phyloP scores from a whole-genome alignment of 1,284 basidiomycete genomes.

The Wolfiporia cocos region DNA sequence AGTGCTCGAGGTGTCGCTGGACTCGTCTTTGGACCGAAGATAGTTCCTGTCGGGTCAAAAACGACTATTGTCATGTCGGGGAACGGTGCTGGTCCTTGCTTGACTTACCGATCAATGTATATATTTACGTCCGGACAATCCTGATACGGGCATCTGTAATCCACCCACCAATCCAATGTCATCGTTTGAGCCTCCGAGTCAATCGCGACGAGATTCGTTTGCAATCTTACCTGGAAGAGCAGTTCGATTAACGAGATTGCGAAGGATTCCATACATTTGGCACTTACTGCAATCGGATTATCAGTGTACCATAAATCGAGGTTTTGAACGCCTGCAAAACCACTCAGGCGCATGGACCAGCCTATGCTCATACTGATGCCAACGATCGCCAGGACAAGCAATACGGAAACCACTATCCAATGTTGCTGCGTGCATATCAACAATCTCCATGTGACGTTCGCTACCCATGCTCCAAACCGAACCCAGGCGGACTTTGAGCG shows the following conservation, averaged over 20 bases:
- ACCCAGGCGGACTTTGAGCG: too few relatives aligned
- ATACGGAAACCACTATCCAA: constrained; percentile 3
- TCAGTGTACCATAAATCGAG: too few relatives aligned
- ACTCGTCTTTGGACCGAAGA: constrained; percentile 3
- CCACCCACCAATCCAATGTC: constrained; percentile 15
- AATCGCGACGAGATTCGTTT: constrained; percentile 14
- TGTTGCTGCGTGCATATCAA: constrained; percentile 2
- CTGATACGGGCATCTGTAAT: constrained; percentile 8
- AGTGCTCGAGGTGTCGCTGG: constrained; percentile 7
- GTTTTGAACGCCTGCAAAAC: too few relatives aligned
- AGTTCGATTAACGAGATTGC: not conserved
- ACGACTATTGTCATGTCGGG: not conserved
- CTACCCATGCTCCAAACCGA: too few relatives aligned
- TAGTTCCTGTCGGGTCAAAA: constrained; percentile 9
- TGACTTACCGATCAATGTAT: constrained; percentile 17
- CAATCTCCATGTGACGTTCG: too few relatives aligned
- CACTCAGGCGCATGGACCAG: constrained; percentile 14
- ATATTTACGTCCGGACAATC: constrained; percentile 15
- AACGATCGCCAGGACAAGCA: constrained; percentile 7
- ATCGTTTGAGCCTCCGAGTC: constrained; percentile 14
- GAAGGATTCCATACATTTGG: too few relatives aligned
- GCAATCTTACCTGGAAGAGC: constrained; percentile 7
- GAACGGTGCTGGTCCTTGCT: not conserved
- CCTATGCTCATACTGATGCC: constrained; percentile 12
- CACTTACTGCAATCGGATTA: too few relatives aligned